These are phyloP conservation scores for Pichia sp. DNA, from an alignment of 1,139 yeast genomes.

Conservation along the genomic window DNA sequence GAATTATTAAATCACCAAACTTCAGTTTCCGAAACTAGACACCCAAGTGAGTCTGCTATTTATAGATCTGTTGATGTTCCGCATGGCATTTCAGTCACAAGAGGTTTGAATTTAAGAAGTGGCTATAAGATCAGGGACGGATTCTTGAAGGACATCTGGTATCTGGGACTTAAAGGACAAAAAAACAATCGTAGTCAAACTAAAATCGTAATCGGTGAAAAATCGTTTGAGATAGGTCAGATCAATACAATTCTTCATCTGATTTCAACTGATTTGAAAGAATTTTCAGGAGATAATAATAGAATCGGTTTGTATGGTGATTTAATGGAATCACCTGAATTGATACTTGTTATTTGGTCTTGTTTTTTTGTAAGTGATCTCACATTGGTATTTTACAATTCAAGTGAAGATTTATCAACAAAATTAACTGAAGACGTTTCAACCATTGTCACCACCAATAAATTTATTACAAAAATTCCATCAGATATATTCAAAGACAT, in stretches of 20 bases:
- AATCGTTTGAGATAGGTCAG: slow-evolving; percentile 11
- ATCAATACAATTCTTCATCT: slow-evolving; percentile 20
- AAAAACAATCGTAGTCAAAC: not conserved
- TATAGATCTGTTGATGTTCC: slow-evolving; percentile 61
- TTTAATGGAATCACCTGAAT: slow-evolving; percentile 14
- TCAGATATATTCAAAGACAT: slow-evolving; percentile 1
- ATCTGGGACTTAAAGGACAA: slow-evolving; percentile 26
- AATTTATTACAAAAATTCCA: slow-evolving; percentile 3
- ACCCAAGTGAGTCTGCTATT: slow-evolving; percentile 53
- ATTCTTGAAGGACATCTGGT: slow-evolving; percentile 62
- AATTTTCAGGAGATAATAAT: not conserved
- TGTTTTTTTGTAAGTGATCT: slow-evolving; percentile 25
- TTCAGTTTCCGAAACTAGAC: slow-evolving; percentile 48
- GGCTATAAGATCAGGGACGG: slow-evolving; percentile 65
- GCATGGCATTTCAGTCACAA: slow-evolving; percentile 51
- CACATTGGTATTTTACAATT: slow-evolving; percentile 19
- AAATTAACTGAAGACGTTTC: slow-evolving; percentile 5
- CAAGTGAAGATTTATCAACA: slow-evolving; percentile 1
- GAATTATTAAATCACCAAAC: slow-evolving; percentile 57
- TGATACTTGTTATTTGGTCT: slow-evolving; percentile 20
- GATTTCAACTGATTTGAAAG: slow-evolving; percentile 12
- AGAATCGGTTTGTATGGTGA: slow-evolving; percentile 23
- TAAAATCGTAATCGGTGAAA: slow-evolving; percentile 4
- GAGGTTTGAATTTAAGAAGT: slow-evolving; percentile 58
- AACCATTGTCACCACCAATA: slow-evolving; percentile 14